Base-by-base conservation (phyloP, 169 alveolate species). In the Plasmodium sp. region DNA sequence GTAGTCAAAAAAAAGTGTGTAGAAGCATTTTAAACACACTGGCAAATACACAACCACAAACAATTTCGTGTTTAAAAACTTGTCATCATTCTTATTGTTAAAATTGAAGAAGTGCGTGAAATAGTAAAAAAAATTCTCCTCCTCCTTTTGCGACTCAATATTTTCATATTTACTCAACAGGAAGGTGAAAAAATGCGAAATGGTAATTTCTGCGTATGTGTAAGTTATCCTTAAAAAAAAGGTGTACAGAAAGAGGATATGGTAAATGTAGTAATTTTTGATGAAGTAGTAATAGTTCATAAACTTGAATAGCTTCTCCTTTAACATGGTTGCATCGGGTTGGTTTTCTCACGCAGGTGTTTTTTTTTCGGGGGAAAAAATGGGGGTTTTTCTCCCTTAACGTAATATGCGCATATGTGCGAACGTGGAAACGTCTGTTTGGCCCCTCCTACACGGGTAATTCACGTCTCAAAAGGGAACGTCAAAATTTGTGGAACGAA, bases 161-260 rank as follows among this genome's bases (percentile, higher is more conserved):
- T 81, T 92, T 33, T 92, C 95, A 82, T 91, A 91, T 82, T 81
- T 91, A 41, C 39, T 82, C 83, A 91, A 51, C 12, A 91, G 62
- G 72, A 71, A 91, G 22, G 95, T 91, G 72, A 81, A 91, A 45
- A 91, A 91, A 71, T 91, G 95, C 1, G 95, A 91, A 72, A 91
- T 91, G 7, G 95, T 91, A 45, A 91, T 91, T 48, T 91, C 95
- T 39, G 95, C 95, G 75, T 91, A 91, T 3, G 95, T 91, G 43
- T 91, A 91, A 1, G 95, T 91, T 81, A 91, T 91, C 83, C 95
- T 80, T 82, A 91, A 72, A 91, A 91, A 91, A 91, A 91, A 91
- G 16, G 48, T 82, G 58, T 91, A 91, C 75, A 91, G 27, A 81
- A 91, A 91, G 27, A 91, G 83, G 80, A 91, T 91, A 41, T 91